Conservation (phyloP, 345 rosid genomes). For the Syzygium oleosum region DNA sequence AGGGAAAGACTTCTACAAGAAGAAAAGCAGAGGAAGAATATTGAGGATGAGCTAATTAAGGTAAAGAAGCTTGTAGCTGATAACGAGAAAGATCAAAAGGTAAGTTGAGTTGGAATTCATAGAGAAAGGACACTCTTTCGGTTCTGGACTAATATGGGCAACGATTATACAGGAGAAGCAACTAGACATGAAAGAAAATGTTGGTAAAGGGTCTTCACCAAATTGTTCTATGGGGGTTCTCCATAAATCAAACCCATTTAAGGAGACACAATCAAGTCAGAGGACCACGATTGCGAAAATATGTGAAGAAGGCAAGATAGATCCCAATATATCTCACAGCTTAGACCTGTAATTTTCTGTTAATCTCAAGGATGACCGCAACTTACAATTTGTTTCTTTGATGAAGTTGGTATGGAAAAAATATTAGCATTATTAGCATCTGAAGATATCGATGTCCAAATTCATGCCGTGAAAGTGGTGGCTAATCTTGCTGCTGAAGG, state of each 20-base stretch:
- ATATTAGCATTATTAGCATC: constrained; percentile 67
- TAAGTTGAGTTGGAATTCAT: constrained; percentile 2
- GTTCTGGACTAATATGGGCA: neutral
- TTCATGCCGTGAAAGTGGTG: constrained; percentile 86
- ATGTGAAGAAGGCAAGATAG: constrained; percentile 77
- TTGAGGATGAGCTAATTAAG: constrained; percentile 57
- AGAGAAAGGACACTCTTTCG: neutral
- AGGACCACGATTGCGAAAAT: constrained; percentile 85
- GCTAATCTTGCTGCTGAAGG: constrained; percentile 99
- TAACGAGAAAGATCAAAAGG: constrained; percentile 46
- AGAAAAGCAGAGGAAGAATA: constrained; percentile 58
- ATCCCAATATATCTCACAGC: neutral
- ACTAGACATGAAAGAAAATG: constrained; percentile 39
- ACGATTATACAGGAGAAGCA: constrained; percentile 32
- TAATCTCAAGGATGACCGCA: neutral
- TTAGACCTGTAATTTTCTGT: neutral
- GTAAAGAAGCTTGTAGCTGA: constrained; percentile 48
- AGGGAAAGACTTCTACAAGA: constrained; percentile 55
- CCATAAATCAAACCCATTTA: constrained; percentile 47
- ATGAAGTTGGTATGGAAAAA: constrained; percentile 81
- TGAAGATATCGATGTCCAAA: constrained; percentile 82
- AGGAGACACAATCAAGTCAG: constrained; percentile 57
- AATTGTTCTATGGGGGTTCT: constrained; percentile 25
- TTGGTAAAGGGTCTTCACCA: constrained; percentile 33
- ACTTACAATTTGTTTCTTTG: constrained; percentile 8